Evolutionary conservation across 129 eudicot genomes (phyloP).

Genomic region (Flaveria trinervia): DNA sequence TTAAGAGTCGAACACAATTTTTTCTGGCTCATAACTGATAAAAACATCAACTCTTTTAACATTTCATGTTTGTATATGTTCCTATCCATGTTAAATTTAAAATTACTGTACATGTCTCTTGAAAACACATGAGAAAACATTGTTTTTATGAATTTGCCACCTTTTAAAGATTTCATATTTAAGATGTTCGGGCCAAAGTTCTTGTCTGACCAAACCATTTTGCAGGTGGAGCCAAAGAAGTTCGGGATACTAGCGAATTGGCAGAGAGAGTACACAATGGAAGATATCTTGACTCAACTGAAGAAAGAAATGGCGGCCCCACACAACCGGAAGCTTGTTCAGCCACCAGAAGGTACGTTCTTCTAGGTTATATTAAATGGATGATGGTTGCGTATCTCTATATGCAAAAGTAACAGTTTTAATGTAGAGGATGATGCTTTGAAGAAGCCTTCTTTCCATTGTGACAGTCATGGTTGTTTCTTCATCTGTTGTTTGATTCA

Average conservation of each 20-base stretch:
- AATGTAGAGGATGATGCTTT: conserved; percentile 30
- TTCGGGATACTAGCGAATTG: conserved; percentile 63
- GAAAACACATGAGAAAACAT: too few species aligned
- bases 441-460: conserved; percentile 25
- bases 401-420: conserved; percentile 40
- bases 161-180: not conserved
- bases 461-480: conserved; percentile 31
- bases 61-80: too few species aligned
- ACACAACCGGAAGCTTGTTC: conserved; percentile 75
- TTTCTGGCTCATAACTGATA: too few species aligned
- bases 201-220: conserved; percentile 8
- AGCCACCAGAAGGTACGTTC: conserved; percentile 72
- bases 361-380: conserved; percentile 40
- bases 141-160: not conserved
- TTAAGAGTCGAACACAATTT: too few species aligned
- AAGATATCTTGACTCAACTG: conserved; percentile 60
- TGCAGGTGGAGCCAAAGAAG: conserved; percentile 69
- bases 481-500: conserved; percentile 38
- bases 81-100: too few species aligned
- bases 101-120: too few species aligned
- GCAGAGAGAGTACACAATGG: conserved; percentile 78
- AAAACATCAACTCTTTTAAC: too few species aligned
- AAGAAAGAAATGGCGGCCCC: conserved; percentile 71
- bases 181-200: not conserved
- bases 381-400: conserved; percentile 20